Conservation (phyloP, 768 basidiomycete species). For the Lactarius sanguifluus region DNA sequence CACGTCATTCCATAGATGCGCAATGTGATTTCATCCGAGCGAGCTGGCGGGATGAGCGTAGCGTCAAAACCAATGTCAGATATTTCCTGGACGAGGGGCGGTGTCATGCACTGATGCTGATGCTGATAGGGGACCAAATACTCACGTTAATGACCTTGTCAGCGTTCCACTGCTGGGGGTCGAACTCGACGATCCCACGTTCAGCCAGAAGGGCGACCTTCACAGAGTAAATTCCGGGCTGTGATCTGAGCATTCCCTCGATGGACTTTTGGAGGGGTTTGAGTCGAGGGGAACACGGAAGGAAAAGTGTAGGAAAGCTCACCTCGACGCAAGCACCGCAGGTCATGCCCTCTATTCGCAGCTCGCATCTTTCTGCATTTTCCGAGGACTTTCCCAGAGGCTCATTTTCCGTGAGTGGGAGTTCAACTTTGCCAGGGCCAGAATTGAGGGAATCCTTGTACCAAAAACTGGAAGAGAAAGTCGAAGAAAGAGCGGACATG, state of each 20-base stretch:
- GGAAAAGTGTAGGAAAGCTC: conserved; percentile 31
- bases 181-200: conserved; percentile 88
- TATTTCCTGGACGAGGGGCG: conserved; percentile 63
- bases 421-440: conserved; percentile 34
- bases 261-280: conserved; percentile 55
- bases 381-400: conserved; percentile 32
- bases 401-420: conserved; percentile 34
- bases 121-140: conserved; percentile 21
- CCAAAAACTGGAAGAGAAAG: conserved; percentile 24
- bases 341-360: conserved; percentile 88
- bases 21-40: conserved; percentile 67
- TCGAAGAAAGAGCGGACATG: conserved; percentile 23
- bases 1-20: conserved; percentile 93
- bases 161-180: conserved; percentile 74
- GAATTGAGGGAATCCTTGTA: conserved; percentile 11
- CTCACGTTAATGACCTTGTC: conserved; percentile 77
- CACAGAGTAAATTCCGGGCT: conserved; percentile 86
- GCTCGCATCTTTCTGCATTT: conserved; percentile 60
- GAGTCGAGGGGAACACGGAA: background rate
- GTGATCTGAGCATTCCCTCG: conserved; percentile 76
- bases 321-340: conserved; percentile 89
- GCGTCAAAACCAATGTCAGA: conserved; percentile 93
- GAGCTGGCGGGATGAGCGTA: conserved; percentile 62
- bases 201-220: conserved; percentile 98
- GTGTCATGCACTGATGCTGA: background rate